Base-by-base conservation (phyloP, 1,139 yeast species). In the Geotrichum europaeum region DNA sequence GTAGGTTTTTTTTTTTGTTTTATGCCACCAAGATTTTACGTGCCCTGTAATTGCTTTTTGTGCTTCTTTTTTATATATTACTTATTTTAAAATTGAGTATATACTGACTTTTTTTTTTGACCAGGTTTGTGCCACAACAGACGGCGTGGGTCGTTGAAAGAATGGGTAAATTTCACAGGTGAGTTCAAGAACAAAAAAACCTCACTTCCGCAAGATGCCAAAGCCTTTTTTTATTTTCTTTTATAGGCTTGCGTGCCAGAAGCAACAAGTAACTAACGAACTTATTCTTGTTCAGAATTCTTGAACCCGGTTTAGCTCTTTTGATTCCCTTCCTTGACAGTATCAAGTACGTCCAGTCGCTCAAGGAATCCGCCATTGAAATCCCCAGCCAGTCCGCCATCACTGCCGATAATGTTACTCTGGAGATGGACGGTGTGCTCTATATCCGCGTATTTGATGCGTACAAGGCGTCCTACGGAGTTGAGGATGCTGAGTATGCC, bases 71-170 rank as follows among this genome's bases (percentile, higher is more conserved):
- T 36, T 36, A 13, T 12, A 22, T 22, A 13, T 22, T 10, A 49
- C 6, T 13, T 22, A 10, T 13, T 28, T 49, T 15, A 20, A 6
- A 13, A 4, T 34, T 13, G 40, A 3, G 9, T 6, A 40, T n/a
- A 5, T 15, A 40, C 20, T 40, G 9, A 40, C 47, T 40, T 40
- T 40, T 40, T 40, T 40, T 40, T 15, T 13, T 22, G 18, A 34
- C 52, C 36, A 67, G 70, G 56, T 89, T 89, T 72, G 96, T 89
- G 4, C 96, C 96, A 1, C 96, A 89, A 71, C 96, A 89, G 73
- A 86, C 89, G 15, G 96, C 96, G 3, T 89, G 95, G 92, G 84
- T 89, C 24, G 96, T 89, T 32, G 96, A 89, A 74, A 79, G 96
- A 65, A 89, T 89, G 96, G 96, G 96, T 40, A 87, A 86, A 71